Evolutionary conservation across 2,329 filamentous ascomycete genomes (phyloP).

Genomic region (Chrysoporthe austroafricana): DNA sequence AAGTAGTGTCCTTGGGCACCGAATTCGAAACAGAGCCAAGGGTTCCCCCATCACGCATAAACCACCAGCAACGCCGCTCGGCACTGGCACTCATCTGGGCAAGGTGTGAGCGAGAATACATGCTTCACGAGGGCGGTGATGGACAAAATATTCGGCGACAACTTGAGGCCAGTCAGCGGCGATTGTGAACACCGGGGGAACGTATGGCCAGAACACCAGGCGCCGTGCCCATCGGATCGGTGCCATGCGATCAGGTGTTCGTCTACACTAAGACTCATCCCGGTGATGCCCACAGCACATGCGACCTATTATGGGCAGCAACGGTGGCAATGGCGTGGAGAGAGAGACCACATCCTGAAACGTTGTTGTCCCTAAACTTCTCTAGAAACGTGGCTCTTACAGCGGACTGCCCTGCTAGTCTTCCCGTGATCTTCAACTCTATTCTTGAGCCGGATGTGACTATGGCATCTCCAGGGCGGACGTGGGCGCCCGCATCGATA

Average conservation of each 20-base stretch:
- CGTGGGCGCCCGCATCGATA: neutral
- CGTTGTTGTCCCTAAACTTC: neutral
- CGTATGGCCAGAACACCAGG: neutral
- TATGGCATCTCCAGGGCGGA: neutral
- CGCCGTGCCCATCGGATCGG: neutral
- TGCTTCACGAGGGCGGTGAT: neutral
- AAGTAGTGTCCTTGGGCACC: conserved; percentile 12
- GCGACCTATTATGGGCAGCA: neutral
- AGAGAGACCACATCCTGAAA: conserved; percentile 5
- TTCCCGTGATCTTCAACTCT: conserved; percentile 1
- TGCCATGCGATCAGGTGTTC: neutral
- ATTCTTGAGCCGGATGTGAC: neutral
- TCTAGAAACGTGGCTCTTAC: neutral
- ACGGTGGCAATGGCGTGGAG: neutral
- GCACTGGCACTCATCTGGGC: neutral
- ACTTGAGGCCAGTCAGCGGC: neutral
- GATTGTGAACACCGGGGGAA: neutral
- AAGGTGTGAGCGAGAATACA: neutral
- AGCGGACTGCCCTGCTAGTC: conserved; percentile 3
- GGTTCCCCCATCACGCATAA: conserved; percentile 5
- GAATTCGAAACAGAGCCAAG: conserved; percentile 16
- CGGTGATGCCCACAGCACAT: neutral
- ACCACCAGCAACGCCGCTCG: neutral
- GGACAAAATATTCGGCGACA: neutral
- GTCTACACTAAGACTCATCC: neutral